Conservation (phyloP, 192 early-diverging fungal species). For the Paraglomus occultum region DNA sequence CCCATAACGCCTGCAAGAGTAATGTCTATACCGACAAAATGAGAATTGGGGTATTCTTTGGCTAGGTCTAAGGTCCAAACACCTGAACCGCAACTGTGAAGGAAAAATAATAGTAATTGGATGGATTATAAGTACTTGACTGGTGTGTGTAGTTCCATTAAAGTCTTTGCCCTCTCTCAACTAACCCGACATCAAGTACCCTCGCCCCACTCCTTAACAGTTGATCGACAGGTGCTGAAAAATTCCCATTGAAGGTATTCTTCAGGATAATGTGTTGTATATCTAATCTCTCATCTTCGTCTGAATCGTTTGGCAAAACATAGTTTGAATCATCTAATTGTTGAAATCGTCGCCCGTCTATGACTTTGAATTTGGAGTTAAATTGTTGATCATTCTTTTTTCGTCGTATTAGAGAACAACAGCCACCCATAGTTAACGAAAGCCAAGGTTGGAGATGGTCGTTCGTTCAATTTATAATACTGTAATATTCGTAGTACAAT, state of each 20-base stretch:
- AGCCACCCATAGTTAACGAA: no score
- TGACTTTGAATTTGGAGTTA: no score
- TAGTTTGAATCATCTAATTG: slow-evolving; percentile 29
- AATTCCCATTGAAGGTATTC: slow-evolving; percentile 27
- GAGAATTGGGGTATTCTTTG: slow-evolving; percentile 20
- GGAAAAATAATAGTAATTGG: neutral
- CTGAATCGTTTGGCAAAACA: slow-evolving; percentile 34
- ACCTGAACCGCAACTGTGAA: slow-evolving; percentile 9
- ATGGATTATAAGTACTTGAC: neutral
- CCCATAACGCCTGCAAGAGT: neutral
- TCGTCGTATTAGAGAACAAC: no score
- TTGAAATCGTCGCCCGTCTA: slow-evolving; percentile 31
- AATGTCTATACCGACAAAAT: slow-evolving; percentile 30
- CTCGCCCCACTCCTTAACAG: slow-evolving; percentile 13
- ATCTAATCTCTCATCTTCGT: slow-evolving; percentile 31
- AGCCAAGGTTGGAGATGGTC: no score
- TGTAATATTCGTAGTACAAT: no score
- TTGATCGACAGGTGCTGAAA: slow-evolving; percentile 27
- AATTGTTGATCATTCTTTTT: no score
- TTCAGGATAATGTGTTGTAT: no score
- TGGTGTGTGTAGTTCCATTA: neutral
- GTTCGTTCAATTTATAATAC: no score
- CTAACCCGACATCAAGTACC: slow-evolving; percentile 34
- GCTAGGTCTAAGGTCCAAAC: slow-evolving; percentile 21
- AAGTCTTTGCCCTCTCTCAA: neutral